Base-by-base conservation (phyloP, 768 basidiomycete species). In the Symmetrospora coprosmae region DNA sequence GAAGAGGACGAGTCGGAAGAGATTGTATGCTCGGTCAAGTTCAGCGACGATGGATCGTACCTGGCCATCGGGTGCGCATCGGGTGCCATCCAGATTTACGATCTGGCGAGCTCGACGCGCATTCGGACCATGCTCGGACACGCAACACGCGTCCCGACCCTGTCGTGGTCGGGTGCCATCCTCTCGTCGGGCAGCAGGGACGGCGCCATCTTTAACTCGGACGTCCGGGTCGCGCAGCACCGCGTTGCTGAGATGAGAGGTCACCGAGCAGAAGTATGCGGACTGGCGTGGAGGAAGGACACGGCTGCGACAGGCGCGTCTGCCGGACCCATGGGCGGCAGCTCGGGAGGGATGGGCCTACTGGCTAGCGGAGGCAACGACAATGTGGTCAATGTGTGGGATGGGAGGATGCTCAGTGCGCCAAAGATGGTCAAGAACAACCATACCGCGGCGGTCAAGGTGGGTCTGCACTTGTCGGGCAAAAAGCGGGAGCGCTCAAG, bases 301-400 rank as follows among this genome's bases (percentile, higher is more conserved):
- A 88, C 90, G 0, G 55, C 28, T 9, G 25, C 46, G 8, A 23
- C 16, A n/a, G 55, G 41, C 5, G 21, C 40, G 6, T 45, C 28
- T 34, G 84, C 66, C 2, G 67, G 67, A 6, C 27, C 49, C 23
- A 35, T 5, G 8, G 66, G 66, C 0, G 27, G 66, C 16, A 64
- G 61, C 19, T 65, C 63, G 2, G 69, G 69, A 0, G 69, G 69
- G 1, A 66, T 64, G 40, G 69, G 67, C 3, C 75, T 92, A 19
- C 77, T 99, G 23, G 92, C 92, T 0, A 89, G 87, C 65, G 92
- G 92, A 1, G 92, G 90, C 0, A 94, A 97, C 69, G 94, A 97
- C 72, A 96, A 97, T 65, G 89, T 94, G 19, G 90, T 97, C 53
- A 92, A 94, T 69, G 84, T 94, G 49, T 99, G 92, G 92, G 92